These are phyloP conservation scores for Discostella stelligeroides DNA, from an alignment of 108 stramenopile species.

Conservation along the genomic window DNA sequence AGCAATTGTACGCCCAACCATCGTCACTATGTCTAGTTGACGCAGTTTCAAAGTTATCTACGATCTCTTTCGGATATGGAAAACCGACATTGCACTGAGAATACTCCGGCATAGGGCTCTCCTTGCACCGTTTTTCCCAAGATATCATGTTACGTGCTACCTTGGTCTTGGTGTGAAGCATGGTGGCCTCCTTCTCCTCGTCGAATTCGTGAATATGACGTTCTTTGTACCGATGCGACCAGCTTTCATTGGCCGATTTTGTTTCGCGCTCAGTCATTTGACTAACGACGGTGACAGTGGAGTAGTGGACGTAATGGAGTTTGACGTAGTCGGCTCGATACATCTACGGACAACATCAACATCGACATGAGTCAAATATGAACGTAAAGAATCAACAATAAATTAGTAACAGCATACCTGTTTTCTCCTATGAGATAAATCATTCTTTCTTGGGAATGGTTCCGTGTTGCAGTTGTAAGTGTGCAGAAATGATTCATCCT, in stretches of 20 bases:
- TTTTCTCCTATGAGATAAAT: slow-evolving; percentile 80
- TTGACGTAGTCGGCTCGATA: slow-evolving; percentile 80
- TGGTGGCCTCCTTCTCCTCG: slow-evolving; percentile 78
- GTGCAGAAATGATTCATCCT: slow-evolving; percentile 70
- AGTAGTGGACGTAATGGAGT: slow-evolving; percentile 87
- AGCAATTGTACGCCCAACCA: slow-evolving; percentile 83
- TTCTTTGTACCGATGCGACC: slow-evolving; percentile 51
- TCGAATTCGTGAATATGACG: slow-evolving; percentile 63
- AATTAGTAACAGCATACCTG: slow-evolving; percentile 43
- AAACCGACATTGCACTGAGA: slow-evolving; percentile 60
- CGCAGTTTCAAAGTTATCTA: slow-evolving; percentile 7
- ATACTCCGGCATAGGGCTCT: slow-evolving; percentile 10
- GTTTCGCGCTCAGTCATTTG: slow-evolving; percentile 60
- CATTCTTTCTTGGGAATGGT: slow-evolving; percentile 66
- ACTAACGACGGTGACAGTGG: slow-evolving; percentile 72
- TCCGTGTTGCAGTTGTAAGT: slow-evolving; percentile 89
- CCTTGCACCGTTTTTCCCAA: slow-evolving; percentile 58
- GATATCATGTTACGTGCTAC: slow-evolving; percentile 65
- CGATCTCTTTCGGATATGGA: slow-evolving; percentile 61
- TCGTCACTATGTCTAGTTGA: slow-evolving; percentile 36
- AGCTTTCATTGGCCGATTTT: slow-evolving; percentile 30
- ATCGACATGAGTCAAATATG: not conserved
- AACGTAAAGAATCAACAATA: not conserved
- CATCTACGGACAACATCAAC: slow-evolving; percentile 31
- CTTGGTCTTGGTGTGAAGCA: slow-evolving; percentile 89